Conservation (phyloP, 176 grass and related monocot genomes). For the Miscanthus lutarioriparius region DNA sequence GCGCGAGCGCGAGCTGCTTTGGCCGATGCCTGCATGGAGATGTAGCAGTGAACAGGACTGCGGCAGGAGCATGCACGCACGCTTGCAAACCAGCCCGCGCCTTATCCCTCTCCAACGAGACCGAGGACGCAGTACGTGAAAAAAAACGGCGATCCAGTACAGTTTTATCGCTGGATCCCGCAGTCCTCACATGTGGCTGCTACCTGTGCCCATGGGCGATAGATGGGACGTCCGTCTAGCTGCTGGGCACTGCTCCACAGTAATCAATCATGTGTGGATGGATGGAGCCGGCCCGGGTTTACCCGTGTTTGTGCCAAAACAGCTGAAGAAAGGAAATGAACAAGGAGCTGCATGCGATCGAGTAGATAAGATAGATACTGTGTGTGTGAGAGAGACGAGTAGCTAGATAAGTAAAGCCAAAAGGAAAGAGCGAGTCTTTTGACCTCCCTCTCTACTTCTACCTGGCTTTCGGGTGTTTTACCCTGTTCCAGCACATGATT, state of each 20-base stretch:
- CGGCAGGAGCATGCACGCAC: not conserved
- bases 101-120: not conserved
- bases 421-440: too few species aligned
- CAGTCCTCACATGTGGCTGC: not conserved
- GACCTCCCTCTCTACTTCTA: too few species aligned
- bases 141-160: not conserved
- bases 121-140: too few species aligned
- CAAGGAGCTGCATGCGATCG: not conserved
- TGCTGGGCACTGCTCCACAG: not conserved
- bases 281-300: too few species aligned
- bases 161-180: not conserved
- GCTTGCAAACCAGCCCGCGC: not conserved
- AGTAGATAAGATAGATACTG: too few species aligned
- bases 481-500: too few species aligned
- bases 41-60: not conserved
- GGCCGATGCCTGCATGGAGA: not conserved
- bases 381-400: too few species aligned
- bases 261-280: too few species aligned
- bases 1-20: not conserved
- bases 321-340: not conserved
- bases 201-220: not conserved
- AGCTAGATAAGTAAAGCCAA: too few species aligned
- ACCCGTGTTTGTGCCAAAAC: not conserved
- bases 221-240: not conserved
- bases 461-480: too few species aligned